Evolutionary conservation across 306 rosid genomes (phyloP).

Genomic region (Fragaria nilgerrensis): DNA sequence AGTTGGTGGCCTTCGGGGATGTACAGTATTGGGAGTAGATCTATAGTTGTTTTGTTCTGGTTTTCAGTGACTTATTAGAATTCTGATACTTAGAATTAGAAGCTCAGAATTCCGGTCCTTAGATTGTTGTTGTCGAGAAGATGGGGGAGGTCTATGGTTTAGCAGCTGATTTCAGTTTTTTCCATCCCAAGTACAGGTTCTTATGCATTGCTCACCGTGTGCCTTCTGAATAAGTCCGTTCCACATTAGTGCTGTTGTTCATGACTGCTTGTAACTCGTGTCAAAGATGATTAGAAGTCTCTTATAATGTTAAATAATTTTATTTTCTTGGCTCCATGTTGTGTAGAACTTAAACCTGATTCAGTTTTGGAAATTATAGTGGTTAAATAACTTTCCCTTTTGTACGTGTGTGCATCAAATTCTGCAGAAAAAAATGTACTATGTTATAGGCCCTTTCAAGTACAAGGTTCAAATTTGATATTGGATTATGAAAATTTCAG

Average conservation of each 20-base stretch:
- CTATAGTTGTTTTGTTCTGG: conserved; percentile 7
- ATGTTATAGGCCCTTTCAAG: no score
- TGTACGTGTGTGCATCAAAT: neutral
- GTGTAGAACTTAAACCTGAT: neutral
- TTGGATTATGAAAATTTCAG: neutral
- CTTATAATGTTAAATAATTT: neutral
- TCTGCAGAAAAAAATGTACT: neutral
- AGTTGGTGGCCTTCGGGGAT: conserved; percentile 41
- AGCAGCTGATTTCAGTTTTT: neutral
- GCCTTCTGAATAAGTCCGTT: conserved; percentile 8
- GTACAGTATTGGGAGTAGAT: conserved; percentile 52
- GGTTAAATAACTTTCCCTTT: neutral
- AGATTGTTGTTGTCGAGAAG: neutral
- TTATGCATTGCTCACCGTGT: neutral
- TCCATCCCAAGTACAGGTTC: conserved; percentile 8
- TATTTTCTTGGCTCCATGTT: neutral
- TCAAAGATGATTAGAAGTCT: conserved; percentile 10
- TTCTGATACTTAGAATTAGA: conserved; percentile 13
- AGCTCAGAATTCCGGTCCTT: conserved; percentile 8
- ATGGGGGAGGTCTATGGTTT: neutral
- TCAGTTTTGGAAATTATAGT: neutral
- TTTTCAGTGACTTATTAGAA: conserved; percentile 35
- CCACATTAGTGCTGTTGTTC: conserved; percentile 3
- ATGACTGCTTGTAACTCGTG: conserved; percentile 17
- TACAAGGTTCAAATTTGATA: no score